Base-by-base conservation (phyloP, 495 filamentous ascomycete species). In the Daldinia childiae region DNA sequence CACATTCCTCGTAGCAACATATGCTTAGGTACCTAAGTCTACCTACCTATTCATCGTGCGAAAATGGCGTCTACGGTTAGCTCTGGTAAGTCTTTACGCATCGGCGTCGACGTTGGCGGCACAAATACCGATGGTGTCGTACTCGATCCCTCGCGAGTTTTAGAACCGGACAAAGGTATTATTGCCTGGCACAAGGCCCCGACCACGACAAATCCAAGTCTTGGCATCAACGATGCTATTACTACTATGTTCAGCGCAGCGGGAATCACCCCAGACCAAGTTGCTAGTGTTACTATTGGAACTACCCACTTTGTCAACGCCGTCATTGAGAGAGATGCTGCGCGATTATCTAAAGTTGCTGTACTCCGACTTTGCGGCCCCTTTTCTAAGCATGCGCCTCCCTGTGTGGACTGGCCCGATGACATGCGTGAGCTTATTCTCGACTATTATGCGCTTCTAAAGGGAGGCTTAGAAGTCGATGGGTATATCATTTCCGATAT, bases 271-370 rank as follows among this genome's bases (percentile, higher is more conserved):
- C 73, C 81, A 6, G 69, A 72, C 1, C 65, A 82, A 27, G 80
- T 90, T 15, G 83, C 83, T 9, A 85, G 82, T 62, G 86, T 90
- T 4, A 88, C 86, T 24, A 87, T 90, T 64, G 88, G 88, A 15
- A 90, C 88, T 2, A 90, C 88, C 0, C 85, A 87, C 71, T 90
- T 89, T 75, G 84, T 90, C 66, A 90, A 90, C 74, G 87, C 88
- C 7, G 86, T 90, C 38, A 80, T 89, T 7, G 85, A 89, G 73
- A 76, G 82, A 8, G 87, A 90, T 74, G 76, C 81, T 15, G 66
- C 79, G 12, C 82, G 85, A 4, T 76, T 90, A 27, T 79, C 79
- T 8, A 79, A 78, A 34, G 88, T 90, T 2, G 88, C 87, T 15
- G 82, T 89, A 8, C 64, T 89, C 7, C 79, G 88, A 8, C 79